phyloP scores from a whole-genome alignment of 2,329 filamentous ascomycete genomes.

The Zymoseptoria crescenta region DNA sequence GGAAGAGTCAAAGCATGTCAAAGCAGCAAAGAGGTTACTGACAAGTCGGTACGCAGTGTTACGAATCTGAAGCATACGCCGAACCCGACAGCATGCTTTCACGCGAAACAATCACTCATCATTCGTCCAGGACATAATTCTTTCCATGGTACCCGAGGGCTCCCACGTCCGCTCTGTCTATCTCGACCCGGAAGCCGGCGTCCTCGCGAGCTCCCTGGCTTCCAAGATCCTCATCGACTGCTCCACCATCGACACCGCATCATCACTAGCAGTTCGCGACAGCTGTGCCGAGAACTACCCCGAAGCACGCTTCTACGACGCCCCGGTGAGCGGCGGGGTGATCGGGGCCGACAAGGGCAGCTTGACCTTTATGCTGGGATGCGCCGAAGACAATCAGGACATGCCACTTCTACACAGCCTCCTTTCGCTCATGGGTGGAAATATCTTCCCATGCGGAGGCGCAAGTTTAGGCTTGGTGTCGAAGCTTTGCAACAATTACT shows the following conservation, averaged over 20 bases:
- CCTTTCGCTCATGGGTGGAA: slow-evolving; percentile 45
- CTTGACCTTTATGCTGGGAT: slow-evolving; percentile 50
- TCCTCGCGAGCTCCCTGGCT: slow-evolving; percentile 33
- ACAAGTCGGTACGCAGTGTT: slow-evolving; percentile 38
- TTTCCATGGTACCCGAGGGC: slow-evolving; percentile 50
- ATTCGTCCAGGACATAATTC: slow-evolving; percentile 37
- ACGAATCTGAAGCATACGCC: not conserved
- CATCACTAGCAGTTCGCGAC: slow-evolving; percentile 40
- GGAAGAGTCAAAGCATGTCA: slow-evolving; percentile 32
- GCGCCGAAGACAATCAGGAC: slow-evolving; percentile 39
- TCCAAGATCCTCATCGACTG: slow-evolving; percentile 47
- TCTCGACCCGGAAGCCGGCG: slow-evolving; percentile 37
- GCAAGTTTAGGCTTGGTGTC: slow-evolving; percentile 50
- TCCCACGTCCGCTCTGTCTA: slow-evolving; percentile 46
- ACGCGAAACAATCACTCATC: not conserved
- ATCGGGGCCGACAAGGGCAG: slow-evolving; percentile 46
- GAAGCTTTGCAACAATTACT: slow-evolving; percentile 56
- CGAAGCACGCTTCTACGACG: slow-evolving; percentile 44
- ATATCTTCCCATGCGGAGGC: slow-evolving; percentile 50
- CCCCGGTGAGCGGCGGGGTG: slow-evolving; percentile 47
- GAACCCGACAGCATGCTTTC: not conserved
- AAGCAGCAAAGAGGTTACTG: slow-evolving; percentile 43
- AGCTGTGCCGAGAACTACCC: slow-evolving; percentile 33
- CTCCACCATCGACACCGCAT: slow-evolving; percentile 49
- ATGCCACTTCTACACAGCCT: slow-evolving; percentile 38